phyloP scores from a whole-genome alignment of 805 yeast species.

The Wickerhamomyces subpelliculosus region DNA sequence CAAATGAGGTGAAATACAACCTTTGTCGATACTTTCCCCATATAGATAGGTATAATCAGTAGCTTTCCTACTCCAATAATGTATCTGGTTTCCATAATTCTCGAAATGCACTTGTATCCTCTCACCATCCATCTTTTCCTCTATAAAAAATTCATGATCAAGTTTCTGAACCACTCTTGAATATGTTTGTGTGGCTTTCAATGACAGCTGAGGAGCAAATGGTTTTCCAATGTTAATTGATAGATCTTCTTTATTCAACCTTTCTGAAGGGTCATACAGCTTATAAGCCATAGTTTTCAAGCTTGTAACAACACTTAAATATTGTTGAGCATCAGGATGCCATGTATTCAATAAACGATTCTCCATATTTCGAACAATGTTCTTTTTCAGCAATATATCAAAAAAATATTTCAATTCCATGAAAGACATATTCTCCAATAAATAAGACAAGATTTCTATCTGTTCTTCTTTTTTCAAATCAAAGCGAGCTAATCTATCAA shows the following conservation, averaged over 20 bases:
- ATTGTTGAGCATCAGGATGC: conserved; percentile 73
- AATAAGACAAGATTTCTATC: conserved; percentile 36
- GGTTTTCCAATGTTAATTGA: conserved; percentile 28
- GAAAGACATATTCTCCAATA: conserved; percentile 47
- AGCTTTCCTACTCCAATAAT: conserved; percentile 50
- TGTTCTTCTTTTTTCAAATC: conserved; percentile 30
- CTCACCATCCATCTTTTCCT: conserved; percentile 94
- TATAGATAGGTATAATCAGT: conserved; percentile 68
- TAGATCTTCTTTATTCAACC: conserved; percentile 35
- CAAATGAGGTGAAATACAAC: conserved; percentile 50
- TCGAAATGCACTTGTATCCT: conserved; percentile 69
- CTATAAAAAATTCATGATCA: conserved; percentile 52
- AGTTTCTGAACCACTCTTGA: conserved; percentile 42
- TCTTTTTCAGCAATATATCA: conserved; percentile 53
- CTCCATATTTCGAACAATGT: conserved; percentile 59
- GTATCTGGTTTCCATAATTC: conserved; percentile 31
- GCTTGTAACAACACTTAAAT: conserved; percentile 59
- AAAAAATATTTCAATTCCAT: conserved; percentile 64
- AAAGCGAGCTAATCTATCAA: conserved; percentile 37
- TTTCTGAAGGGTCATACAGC: conserved; percentile 40
- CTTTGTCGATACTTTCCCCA: conserved; percentile 44
- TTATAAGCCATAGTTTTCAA: conserved; percentile 53
- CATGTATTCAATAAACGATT: conserved; percentile 48
- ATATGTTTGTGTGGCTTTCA: conserved; percentile 44
- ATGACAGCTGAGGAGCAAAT: conserved; percentile 74